Base-by-base conservation (phyloP, 768 basidiomycete species). In the Suillus occidentalis region DNA sequence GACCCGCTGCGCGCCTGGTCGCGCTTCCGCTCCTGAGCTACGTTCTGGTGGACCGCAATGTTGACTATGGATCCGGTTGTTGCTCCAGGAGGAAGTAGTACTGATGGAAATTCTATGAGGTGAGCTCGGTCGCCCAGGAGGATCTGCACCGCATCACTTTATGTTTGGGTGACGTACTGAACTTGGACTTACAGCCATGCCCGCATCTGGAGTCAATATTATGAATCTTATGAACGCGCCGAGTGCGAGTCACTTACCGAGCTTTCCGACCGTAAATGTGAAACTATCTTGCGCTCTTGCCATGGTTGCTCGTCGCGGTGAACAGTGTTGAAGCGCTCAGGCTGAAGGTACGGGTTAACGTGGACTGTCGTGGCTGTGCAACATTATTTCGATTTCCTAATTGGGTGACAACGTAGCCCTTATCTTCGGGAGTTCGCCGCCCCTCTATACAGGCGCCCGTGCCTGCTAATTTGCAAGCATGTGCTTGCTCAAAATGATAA, bases 91-190 rank as follows among this genome's bases (percentile, higher is more conserved):
- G 97, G 97, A 8, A 99, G 82, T 1, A 99, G 85, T 45, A 99
- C 84, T 0, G 97, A 99, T 1, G 97, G 97, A 76, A 99, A 99
- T 77, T 99, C 97, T 71, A 99, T 97, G 42, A 99, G 84, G 73
- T 99, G 97, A 20, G 96, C 96, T 50, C 94, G 87, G 75, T 94
- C 94, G 18, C 97, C 95, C 16, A 98, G 84, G 2, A 97, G 85
- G 68, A 97, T 96, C 94, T 95, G 25, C 50, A 13, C 20, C 50
- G 34, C 61, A 31, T 47, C 18, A 22, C 50, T 45, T 52, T 6
- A 40, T 67, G 47, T 36, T 25, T 63, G 63, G 61, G 18, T 49
- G 40, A 50, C 39, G 56, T 59, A 64, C 34, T 52, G 37, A 39
- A 39, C 22, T 60, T 31, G 57, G 45, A 69, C 80, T 72, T 81